These are phyloP conservation scores for Cystofilobasidium bisporidii DNA, from an alignment of 768 basidiomycete genomes.

Conservation along the genomic window DNA sequence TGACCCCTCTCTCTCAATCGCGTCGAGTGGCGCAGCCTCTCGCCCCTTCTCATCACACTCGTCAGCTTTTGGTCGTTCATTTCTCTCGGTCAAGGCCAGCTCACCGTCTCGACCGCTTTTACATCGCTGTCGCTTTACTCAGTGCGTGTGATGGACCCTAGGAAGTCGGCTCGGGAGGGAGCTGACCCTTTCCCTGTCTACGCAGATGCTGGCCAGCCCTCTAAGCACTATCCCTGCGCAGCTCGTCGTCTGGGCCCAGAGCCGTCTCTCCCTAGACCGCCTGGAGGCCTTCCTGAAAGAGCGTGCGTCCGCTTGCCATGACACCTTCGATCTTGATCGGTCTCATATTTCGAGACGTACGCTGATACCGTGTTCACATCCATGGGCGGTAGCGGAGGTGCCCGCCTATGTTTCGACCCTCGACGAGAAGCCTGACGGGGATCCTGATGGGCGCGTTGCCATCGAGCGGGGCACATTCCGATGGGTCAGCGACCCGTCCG, in stretches of 20 bases:
- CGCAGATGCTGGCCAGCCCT: constrained; percentile 19
- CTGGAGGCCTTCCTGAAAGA: constrained; percentile 13
- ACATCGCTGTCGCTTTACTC: constrained; percentile 16
- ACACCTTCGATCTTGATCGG: too few relatives aligned
- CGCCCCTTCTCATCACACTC: constrained; percentile 12
- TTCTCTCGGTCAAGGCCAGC: constrained; percentile 18
- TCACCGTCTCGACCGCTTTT: constrained; percentile 26
- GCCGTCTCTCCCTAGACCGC: constrained; percentile 13
- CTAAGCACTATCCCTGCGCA: constrained; percentile 10
- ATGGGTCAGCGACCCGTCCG: not conserved
- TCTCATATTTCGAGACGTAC: too few relatives aligned
- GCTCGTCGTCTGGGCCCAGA: constrained; percentile 10
- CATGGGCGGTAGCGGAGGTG: constrained; percentile 24
- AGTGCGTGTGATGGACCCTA: too few relatives aligned
- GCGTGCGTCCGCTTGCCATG: constrained; percentile 4
- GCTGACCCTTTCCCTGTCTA: too few relatives aligned
- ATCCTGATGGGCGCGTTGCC: not conserved
- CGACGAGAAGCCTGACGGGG: not conserved
- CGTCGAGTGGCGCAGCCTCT: not conserved
- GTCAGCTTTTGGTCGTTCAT: constrained; percentile 13
- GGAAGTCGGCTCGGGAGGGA: too few relatives aligned
- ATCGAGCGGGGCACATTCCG: constrained; percentile 14
- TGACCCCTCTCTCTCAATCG: not conserved
- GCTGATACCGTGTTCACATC: not conserved
- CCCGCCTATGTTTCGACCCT: constrained; percentile 18